These are phyloP conservation scores for Thamnidium elegans DNA, from an alignment of 192 early-diverging fungal genomes.

Conservation along the genomic window DNA sequence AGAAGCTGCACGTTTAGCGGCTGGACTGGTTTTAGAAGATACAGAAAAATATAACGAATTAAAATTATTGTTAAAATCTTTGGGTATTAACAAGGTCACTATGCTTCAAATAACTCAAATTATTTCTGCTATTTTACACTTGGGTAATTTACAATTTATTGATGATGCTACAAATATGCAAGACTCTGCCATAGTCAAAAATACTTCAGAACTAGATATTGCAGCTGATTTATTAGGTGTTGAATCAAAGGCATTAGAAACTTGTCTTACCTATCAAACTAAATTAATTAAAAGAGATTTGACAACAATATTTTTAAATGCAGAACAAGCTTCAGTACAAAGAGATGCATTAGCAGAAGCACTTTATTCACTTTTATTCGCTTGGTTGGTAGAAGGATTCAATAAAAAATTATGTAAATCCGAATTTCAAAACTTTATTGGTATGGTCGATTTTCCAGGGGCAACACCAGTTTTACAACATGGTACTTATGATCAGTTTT, in stretches of 20 bases:
- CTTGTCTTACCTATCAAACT: conserved; percentile 76
- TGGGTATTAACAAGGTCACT: conserved; percentile 61
- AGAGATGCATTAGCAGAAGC: conserved; percentile 67
- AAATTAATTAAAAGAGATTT: conserved; percentile 75
- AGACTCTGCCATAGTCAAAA: conserved; percentile 72
- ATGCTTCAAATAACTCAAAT: conserved; percentile 81
- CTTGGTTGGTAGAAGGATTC: conserved; percentile 76
- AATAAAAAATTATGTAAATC: conserved; percentile 74
- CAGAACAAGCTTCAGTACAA: conserved; percentile 62
- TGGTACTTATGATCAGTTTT: conserved; percentile 66
- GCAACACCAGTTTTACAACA: conserved; percentile 52
- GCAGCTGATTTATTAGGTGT: conserved; percentile 84
- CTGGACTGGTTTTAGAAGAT: conserved; percentile 40
- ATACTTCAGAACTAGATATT: conserved; percentile 67
- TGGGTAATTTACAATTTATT: conserved; percentile 83
- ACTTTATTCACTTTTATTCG: conserved; percentile 78
- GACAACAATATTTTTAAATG: conserved; percentile 76
- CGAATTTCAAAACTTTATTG: conserved; percentile 66
- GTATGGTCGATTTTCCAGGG: conserved; percentile 82
- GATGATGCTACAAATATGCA: conserved; percentile 63
- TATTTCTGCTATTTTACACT: conserved; percentile 79
- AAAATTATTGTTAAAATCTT: conserved; percentile 48
- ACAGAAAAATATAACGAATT: conserved; percentile 58
- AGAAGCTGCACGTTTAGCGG: conserved; percentile 24
- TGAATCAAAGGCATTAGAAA: conserved; percentile 61